Evolutionary conservation across 345 rosid species (phyloP).

Genomic region (Garcia nutans): DNA sequence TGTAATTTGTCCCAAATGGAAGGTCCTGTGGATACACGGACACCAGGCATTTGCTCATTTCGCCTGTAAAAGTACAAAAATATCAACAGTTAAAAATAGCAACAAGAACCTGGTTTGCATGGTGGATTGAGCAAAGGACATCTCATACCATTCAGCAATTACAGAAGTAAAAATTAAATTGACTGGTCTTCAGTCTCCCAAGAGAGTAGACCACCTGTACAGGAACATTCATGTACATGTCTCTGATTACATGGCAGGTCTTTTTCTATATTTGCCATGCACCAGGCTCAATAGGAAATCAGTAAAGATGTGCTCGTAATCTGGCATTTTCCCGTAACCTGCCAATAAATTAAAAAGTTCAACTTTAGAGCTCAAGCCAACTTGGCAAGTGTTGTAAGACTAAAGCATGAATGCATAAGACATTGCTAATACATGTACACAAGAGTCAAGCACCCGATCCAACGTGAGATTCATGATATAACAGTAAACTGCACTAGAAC

Average conservation of each 20-base stretch:
- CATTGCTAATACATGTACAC: neutral
- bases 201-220: constrained; percentile 12
- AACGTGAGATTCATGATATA: neutral
- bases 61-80: constrained; percentile 13
- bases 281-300: constrained; percentile 64
- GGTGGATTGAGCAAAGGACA: constrained; percentile 6
- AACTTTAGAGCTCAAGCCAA: neutral
- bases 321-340: constrained; percentile 94
- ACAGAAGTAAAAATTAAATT: constrained; percentile 15
- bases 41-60: constrained; percentile 20
- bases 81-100: constrained; percentile 3
- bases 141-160: constrained; percentile 24
- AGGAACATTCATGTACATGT: constrained; percentile 13
- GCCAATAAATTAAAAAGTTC: constrained; percentile 24
- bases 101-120: constrained; percentile 2
- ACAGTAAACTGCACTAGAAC: neutral
- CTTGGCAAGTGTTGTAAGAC: neutral
- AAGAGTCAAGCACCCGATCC: neutral
- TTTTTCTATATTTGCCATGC: constrained; percentile 42
- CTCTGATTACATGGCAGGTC: constrained; percentile 15
- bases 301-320: constrained; percentile 74
- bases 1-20: neutral
- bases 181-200: constrained; percentile 24
- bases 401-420: neutral
- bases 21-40: neutral